Conservation (phyloP, 2,329 filamentous ascomycete species). For the Ophiostoma triangulosporum region DNA sequence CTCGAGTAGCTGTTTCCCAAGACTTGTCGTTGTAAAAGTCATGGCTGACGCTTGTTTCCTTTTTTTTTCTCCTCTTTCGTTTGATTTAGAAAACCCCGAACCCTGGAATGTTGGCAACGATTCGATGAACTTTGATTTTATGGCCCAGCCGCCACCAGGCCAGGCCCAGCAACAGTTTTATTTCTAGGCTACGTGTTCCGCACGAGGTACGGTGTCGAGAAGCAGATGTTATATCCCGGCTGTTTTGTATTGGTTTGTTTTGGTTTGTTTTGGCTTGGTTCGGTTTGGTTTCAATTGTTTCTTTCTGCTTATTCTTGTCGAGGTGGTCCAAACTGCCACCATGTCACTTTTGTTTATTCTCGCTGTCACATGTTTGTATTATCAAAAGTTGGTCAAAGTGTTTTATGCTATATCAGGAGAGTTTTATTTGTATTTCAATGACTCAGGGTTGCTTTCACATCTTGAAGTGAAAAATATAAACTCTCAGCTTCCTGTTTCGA, state of each 20-base stretch:
- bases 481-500: too few relatives aligned
- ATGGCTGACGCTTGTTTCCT: background rate
- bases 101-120: conserved; percentile 44
- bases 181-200: conserved; percentile 20
- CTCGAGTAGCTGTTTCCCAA: conserved; percentile 15
- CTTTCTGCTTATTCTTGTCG: background rate
- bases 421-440: background rate
- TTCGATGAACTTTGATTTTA: conserved; percentile 46
- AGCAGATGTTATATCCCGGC: too few relatives aligned
- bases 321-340: background rate
- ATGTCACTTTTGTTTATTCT: background rate
- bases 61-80: background rate
- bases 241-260: background rate
- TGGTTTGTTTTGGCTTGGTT: background rate
- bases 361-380: background rate
- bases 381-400: background rate
- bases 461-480: too few relatives aligned
- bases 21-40: background rate
- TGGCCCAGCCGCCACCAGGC: conserved; percentile 44
- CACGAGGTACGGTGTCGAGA: background rate
- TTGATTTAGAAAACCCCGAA: conserved; percentile 39
- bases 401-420: background rate
- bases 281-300: background rate
- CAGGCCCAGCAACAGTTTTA: conserved; percentile 44
- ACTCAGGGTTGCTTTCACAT: too few relatives aligned